Conservation (phyloP, 179 eudicot genomes). For the Gypsophila paniculata region DNA sequence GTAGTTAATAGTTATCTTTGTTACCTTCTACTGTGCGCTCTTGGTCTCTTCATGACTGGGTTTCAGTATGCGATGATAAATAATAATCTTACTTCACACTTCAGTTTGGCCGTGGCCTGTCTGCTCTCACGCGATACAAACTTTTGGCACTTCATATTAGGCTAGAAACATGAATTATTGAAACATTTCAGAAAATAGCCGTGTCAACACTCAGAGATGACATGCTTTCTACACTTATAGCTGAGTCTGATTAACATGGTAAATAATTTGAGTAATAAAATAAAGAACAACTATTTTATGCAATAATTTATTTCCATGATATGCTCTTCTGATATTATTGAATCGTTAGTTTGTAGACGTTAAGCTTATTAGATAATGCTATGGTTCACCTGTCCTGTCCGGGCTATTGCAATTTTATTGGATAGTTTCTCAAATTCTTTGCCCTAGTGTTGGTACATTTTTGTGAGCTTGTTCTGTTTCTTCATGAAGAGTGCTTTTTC, state of each 20-base stretch:
- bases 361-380: background rate
- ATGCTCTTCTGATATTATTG: background rate
- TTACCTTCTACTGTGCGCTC: background rate
- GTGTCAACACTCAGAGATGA: background rate
- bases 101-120: background rate
- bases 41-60: background rate
- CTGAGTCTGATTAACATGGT: background rate
- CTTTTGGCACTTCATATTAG: background rate
- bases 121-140: background rate
- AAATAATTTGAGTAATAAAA: background rate
- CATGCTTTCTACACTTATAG: background rate
- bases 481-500: too few species aligned
- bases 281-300: background rate
- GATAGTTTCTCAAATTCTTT: too few species aligned
- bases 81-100: background rate
- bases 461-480: background rate
- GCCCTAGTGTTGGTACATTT: background rate
- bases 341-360: conserved; percentile 1
- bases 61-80: background rate
- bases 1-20: background rate
- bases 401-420: background rate
- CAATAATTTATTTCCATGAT: background rate
- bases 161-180: background rate
- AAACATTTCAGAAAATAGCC: background rate
- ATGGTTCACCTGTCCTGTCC: background rate